Base-by-base conservation (phyloP, 345 rosid species). In the Salix dunnii region DNA sequence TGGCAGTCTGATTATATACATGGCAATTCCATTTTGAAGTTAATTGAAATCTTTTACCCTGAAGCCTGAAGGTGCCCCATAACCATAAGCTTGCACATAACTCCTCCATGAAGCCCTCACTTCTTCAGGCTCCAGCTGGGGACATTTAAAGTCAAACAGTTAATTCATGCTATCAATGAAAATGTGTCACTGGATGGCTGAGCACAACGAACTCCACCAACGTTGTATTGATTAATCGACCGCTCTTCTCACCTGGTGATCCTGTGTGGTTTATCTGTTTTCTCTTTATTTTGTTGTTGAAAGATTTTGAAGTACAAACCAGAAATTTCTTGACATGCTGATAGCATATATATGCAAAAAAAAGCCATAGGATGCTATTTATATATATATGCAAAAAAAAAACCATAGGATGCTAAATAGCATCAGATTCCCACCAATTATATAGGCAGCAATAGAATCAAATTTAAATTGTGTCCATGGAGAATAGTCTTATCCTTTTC, bases 371-470 rank as follows among this genome's bases (percentile, higher is more conserved):
- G 61, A 69, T 36, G 60, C 75, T 31, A 30, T n/a, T n/a, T n/a
- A n/a, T n/a, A 40, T 40, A 40, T 6, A 6, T 8, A 40, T 40
- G 12, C 12, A 40, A 9, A 40, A 48, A 17, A 71, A 61, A 63
- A 49, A 53, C 67, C 49, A 28, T 27, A 35, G 30, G 61, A 69
- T 36, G 60, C 75, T 31, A 30, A 33, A 48, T 64, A 78, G 85
- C 75, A 87, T 84, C 85, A 48, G 88, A 87, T 85, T 85, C 87
- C 72, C 42, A 48, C 21, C 21, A 25, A 40, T 73, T 71, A 31
- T 61, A 48, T 25, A 72, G 25, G 11, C 70, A 23, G 78, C 68
- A 71, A 40, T 10, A 40, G 43, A 40, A 40, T 74, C 78, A 42
- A 73, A 43, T 64, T 42, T 40, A 20, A 30, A 53, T 68, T 64